These are phyloP conservation scores for Metschnikowia lunata DNA, from an alignment of 805 yeast species.

Conservation along the genomic window DNA sequence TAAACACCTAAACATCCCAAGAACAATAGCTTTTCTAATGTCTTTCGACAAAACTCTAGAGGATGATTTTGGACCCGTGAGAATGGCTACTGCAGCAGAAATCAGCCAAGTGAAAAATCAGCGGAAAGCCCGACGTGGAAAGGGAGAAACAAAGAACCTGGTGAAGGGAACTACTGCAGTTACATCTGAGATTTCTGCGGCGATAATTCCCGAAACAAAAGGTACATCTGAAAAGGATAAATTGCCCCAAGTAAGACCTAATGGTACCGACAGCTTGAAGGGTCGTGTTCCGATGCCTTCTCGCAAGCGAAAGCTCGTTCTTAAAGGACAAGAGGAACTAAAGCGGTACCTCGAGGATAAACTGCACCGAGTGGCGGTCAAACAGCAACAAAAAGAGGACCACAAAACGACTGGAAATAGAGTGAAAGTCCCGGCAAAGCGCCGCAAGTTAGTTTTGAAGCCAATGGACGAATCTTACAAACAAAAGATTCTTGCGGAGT, in stretches of 20 bases:
- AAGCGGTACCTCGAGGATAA: slow-evolving; percentile 3
- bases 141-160: not conserved
- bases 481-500: slow-evolving; percentile 1
- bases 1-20: no score
- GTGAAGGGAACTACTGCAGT: not conserved
- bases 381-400: slow-evolving; percentile 1
- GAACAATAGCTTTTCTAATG: slow-evolving; percentile 1
- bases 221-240: not conserved
- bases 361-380: not conserved
- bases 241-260: not conserved
- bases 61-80: slow-evolving; percentile 9
- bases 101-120: slow-evolving; percentile 1
- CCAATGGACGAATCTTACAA: slow-evolving; percentile 11
- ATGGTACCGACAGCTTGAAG: no score
- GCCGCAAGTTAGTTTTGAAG: slow-evolving; percentile 4
- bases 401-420: not conserved
- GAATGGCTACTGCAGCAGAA: slow-evolving; percentile 3
- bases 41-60: slow-evolving; percentile 17
- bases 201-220: not conserved
- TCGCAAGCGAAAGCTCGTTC: not conserved
- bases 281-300: not conserved
- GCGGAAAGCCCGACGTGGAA: slow-evolving; percentile 1
- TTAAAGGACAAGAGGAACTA: slow-evolving; percentile 9
- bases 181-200: not conserved
- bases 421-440: not conserved